Conservation (phyloP, 1,284 basidiomycete species). For the Amylostereum areolatum region DNA sequence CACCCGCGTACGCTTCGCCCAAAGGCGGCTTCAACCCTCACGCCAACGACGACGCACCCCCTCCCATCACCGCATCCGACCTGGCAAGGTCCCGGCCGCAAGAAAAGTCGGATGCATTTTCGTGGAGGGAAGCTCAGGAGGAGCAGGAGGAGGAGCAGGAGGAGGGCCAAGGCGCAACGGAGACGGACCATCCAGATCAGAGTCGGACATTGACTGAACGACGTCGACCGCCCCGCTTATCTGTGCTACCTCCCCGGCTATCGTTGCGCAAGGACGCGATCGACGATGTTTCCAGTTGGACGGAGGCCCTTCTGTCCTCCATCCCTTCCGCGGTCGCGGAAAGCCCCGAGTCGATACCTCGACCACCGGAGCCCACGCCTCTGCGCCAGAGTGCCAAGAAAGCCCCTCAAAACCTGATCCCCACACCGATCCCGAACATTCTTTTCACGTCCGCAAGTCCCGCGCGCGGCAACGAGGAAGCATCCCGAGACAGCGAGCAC, state of each 20-base stretch:
- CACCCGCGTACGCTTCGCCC: not conserved
- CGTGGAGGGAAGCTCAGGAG: not conserved
- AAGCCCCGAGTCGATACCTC: not conserved
- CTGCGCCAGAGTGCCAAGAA: constrained; percentile 1
- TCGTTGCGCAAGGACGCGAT: constrained; percentile 39
- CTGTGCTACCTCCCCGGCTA: constrained; percentile 44
- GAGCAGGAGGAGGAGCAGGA: constrained; percentile 8
- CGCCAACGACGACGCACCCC: not conserved
- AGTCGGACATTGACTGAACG: constrained; percentile 1
- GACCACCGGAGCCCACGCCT: not conserved
- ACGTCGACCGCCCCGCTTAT: constrained; percentile 16
- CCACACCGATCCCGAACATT: constrained; percentile 7
- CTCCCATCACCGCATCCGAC: not conserved
- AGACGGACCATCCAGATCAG: constrained; percentile 8
- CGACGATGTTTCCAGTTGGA: constrained; percentile 24
- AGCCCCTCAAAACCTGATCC: not conserved
- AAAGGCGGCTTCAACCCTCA: constrained; percentile 7
- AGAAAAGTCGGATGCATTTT: not conserved
- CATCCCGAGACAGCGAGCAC: constrained; percentile 4
- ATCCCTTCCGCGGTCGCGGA: constrained; percentile 12
- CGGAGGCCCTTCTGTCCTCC: constrained; percentile 20
- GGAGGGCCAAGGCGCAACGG: constrained; percentile 1
- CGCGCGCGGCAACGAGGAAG: constrained; percentile 4
- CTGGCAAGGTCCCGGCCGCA: not conserved
- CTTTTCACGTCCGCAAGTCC: constrained; percentile 1